Evolutionary conservation across 345 rosid species (phyloP), one percentile per base, ranked within the genome.

Genomic region (Turnera subulata): DNA sequence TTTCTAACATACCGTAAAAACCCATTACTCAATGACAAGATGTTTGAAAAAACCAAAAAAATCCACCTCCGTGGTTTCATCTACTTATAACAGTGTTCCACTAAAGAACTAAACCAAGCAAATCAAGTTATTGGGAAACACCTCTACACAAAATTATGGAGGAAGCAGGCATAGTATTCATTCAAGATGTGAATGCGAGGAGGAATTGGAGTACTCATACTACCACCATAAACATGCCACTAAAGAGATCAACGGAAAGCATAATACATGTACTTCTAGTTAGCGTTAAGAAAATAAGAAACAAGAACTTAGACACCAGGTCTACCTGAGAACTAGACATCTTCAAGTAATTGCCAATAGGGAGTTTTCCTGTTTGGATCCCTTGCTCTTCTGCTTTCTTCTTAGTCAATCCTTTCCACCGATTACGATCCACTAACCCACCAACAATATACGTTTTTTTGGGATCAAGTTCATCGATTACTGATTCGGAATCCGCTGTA

Each of bases 261-360:
- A 19, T 19, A 14, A 8, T 19, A 29, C 35, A 29, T 29, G 35
- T 29, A 29, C 35, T 3, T 29, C 35, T 4, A 8, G 35, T 3
- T 25, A 32, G 22, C 10, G 8, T n/a, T 33, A 35, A 25, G 38
- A 49, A 9, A 45, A 32, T 46, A 46, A 49, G 32, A 46, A 33
- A 39, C 32, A 45, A 6, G 8, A 4, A 29, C 35, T 29, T 4
- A 10, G 12, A 39, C 42, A 37, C 37, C 19, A 52, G 46, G 1
- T 19, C 50, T 65, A 93, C 99, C 99, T 90, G 97, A 57, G 99
- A 89, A 63, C 92, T 82, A 10, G 89, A 87, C 99, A 89, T 89
- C 78, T 93, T 89, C 79, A 93, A 67, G 75, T 82, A 88, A 75
- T 66, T 83, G 63, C 87, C 88, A 0, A 93, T 89, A 0, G 99